phyloP scores from a whole-genome alignment of 1,284 basidiomycete species.

The Lentinula novae-zelandiae region DNA sequence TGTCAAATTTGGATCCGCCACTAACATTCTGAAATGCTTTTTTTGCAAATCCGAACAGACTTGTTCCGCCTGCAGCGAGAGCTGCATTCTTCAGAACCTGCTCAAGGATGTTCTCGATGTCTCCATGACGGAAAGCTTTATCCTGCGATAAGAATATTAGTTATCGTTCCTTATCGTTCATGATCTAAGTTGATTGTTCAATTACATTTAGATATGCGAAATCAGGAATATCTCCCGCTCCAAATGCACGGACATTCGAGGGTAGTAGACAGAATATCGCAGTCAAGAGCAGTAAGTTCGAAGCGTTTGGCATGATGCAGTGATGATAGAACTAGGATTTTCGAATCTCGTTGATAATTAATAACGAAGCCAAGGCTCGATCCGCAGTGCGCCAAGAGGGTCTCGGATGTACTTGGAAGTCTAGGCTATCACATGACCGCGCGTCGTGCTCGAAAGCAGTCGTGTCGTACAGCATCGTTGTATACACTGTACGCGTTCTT shows the following conservation, averaged over 20 bases:
- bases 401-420: too few species aligned
- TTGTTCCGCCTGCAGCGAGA: conserved; percentile 37
- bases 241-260: conserved; percentile 46
- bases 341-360: too few species aligned
- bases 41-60: conserved; percentile 46
- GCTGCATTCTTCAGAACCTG: conserved; percentile 57
- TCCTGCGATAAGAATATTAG: conserved; percentile 29
- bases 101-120: conserved; percentile 62
- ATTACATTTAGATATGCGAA: conserved; percentile 55
- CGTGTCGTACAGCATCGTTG: too few species aligned
- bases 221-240: conserved; percentile 61
- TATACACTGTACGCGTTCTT: too few species aligned
- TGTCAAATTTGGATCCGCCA: conserved; percentile 56
- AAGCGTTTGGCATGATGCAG: conserved; percentile 24
- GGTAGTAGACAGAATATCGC: conserved; percentile 46
- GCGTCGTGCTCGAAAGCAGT: too few species aligned
- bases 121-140: conserved; percentile 75
- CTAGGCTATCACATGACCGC: too few species aligned
- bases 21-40: conserved; percentile 41
- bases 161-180: conserved; percentile 2
- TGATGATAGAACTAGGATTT: not conserved
- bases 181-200: not conserved
- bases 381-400: too few species aligned
- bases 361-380: too few species aligned
- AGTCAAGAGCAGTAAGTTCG: conserved; percentile 38